A percentile compares a stretch with the other conserved stretches of the same genome.
phyloP scores from a whole-genome alignment of 1,284 basidiomycete species.

The Neolentinus lepideus region DNA sequence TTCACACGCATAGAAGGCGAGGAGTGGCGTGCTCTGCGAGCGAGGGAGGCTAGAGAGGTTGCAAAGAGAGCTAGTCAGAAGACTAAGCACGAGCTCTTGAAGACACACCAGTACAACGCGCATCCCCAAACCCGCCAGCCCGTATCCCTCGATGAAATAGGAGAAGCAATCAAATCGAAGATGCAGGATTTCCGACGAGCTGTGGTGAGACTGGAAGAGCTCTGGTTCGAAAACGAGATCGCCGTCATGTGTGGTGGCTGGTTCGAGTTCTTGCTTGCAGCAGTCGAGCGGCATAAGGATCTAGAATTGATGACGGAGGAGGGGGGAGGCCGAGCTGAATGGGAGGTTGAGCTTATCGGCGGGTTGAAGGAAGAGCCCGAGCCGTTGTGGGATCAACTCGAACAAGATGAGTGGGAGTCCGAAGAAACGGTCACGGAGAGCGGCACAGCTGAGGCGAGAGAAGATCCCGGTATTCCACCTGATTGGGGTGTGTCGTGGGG shows the following conservation, averaged over 20 bases:
- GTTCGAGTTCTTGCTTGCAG: conserved; percentile 48
- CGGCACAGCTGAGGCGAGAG: not conserved
- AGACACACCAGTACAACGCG: conserved; percentile 40
- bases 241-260: conserved; percentile 62
- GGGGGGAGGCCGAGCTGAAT: conserved; percentile 9
- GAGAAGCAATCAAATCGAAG: conserved; percentile 36
- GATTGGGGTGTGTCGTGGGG: not conserved
- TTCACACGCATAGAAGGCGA: conserved; percentile 46
- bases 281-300: conserved; percentile 22
- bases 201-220: conserved; percentile 49
- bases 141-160: conserved; percentile 39
- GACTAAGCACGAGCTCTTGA: conserved; percentile 42
- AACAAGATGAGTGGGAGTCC: conserved; percentile 1
- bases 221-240: conserved; percentile 64
- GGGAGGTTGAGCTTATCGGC: not conserved
- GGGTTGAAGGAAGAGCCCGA: not conserved
- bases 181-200: conserved; percentile 47
- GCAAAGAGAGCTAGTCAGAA: conserved; percentile 22
- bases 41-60: conserved; percentile 29
- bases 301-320: conserved; percentile 6
- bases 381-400: conserved; percentile 5
- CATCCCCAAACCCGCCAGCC: conserved; percentile 39
- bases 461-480: not conserved
- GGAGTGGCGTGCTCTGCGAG: conserved; percentile 13
- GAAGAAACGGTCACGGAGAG: conserved; percentile 1